These are phyloP conservation scores for Mercurialis annua DNA, from an alignment of 345 rosid species.

Conservation along the genomic window DNA sequence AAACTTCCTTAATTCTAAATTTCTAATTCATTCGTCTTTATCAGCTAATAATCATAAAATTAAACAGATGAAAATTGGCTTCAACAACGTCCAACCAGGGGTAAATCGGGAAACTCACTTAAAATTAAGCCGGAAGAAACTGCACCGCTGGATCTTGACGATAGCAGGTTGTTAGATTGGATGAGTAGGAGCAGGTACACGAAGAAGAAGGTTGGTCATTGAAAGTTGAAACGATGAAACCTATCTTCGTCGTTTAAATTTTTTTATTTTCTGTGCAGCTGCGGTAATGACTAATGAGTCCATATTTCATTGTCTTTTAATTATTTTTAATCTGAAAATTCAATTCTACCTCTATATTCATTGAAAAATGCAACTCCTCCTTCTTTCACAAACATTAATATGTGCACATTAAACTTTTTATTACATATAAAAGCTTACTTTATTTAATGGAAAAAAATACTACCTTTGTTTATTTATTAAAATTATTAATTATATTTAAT, in stretches of 20 bases:
- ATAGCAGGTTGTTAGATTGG: background rate
- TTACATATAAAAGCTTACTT: too few species aligned
- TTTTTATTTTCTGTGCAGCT: background rate
- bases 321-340: too few species aligned
- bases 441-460: too few species aligned
- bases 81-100: background rate
- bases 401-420: too few species aligned
- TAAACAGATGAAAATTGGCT: background rate
- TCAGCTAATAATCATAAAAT: background rate
- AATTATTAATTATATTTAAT: too few species aligned
- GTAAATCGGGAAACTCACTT: background rate
- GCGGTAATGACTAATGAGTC: constrained; percentile 1
- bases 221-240: background rate
- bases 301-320: background rate
- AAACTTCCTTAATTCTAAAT: background rate
- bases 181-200: background rate
- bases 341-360: too few species aligned
- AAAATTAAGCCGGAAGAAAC: background rate
- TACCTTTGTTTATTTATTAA: too few species aligned
- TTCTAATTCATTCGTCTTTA: background rate
- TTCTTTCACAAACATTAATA: too few species aligned
- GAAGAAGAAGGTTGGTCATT: background rate
- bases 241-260: background rate
- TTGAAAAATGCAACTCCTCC: too few species aligned
- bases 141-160: background rate